Evolutionary conservation across 106 monocot genomes (phyloP), one percentile per base, ranked within the genome.

Genomic region (Dendrobium huoshanense): DNA sequence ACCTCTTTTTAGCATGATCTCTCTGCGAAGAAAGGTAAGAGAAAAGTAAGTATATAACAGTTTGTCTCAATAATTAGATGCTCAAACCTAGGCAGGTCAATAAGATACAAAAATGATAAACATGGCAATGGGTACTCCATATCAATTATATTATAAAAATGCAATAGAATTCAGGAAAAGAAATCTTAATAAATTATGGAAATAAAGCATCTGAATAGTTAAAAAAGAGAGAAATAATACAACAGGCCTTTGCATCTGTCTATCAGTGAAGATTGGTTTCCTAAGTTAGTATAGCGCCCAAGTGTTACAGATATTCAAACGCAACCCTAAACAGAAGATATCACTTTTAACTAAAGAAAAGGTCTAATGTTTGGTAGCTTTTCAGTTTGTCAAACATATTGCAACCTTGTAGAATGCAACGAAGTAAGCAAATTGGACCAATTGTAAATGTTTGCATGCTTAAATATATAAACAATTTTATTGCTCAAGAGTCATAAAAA

Each of bases 1-100:
- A 67, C 87, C 93, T 86, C 82, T 87, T 95, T 73, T 95, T 91
- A 22, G 81, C 19, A 80, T 81, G 82, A 77, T 90, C 94, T 89
- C 86, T 92, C 98, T 99, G 87, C 24, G 85, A 83, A 79, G 29
- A 56, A 82, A 55, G 45, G 41, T 72, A 22, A 47, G 78, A 75
- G 19, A 58, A 74, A 45, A 77, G 19, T 43, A 77, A 43, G 4
- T 22, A n/a, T 74, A 44, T 40, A 74, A 42, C 29, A 74, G 74
- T 41, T 42, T 41, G 41, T 73, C 16, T 40, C 41, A 1, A 27
- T 68, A 68, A 68, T 58, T 58, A 58, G 17, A 45, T 7, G 6
- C 45, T 45, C 45, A 45, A 45, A 45, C 45, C 9, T 13, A 51
- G 51, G 51, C 51, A 48, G 7, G 2, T 37, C 33, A 70, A 16